Evolutionary conservation across 1,284 basidiomycete genomes (phyloP), one percentile per base, ranked within the genome.

Genomic region (Sanghuangporus baumii): DNA sequence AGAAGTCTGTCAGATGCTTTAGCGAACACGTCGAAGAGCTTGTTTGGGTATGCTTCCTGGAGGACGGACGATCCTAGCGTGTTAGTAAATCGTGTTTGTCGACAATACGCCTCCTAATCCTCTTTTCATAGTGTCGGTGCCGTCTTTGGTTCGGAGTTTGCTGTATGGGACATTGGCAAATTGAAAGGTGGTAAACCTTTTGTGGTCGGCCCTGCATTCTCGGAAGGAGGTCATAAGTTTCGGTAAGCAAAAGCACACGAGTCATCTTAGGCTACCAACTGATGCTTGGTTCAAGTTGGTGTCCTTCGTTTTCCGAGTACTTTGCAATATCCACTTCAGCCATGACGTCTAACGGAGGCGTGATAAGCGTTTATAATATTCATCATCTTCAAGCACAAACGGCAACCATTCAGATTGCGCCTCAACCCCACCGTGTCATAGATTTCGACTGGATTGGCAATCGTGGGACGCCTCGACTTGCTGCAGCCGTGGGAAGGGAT

Each of bases 371-470:
- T 41, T 81, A 89, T 74, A 88, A 88, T 67, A 76, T 79, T 50
- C 77, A 78, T 57, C 88, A 87, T 71, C 72, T 84, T 12, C 80
- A 87, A 54, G 81, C 86, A 26, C 80, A 83, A 66, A 87, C 89
- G 23, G 84, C 81, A 9, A 73, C 78, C 16, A 82, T 90, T 59
- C 74, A 74, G 51, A 70, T 92, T 59, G 79, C 80, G 23, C 77
- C 82, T 26, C 79, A 80, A 26, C 89, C 89, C 18, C 81, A 87
- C 70, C 78, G 79, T 64, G 77, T 91, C 43, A 79, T 81, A 55
- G 86, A 89, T 70, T 90, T 93, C 69, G 89, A 92, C 74, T 93
- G 91, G 74, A 71, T 92, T 58, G 77, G 80, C 8, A 67, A 78
- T 40, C 74, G 74, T 37, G 81, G 83, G 37, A 84, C 84, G 65